Evolutionary conservation across 306 rosid species (phyloP).

Genomic region (Cicer cuneatum): DNA sequence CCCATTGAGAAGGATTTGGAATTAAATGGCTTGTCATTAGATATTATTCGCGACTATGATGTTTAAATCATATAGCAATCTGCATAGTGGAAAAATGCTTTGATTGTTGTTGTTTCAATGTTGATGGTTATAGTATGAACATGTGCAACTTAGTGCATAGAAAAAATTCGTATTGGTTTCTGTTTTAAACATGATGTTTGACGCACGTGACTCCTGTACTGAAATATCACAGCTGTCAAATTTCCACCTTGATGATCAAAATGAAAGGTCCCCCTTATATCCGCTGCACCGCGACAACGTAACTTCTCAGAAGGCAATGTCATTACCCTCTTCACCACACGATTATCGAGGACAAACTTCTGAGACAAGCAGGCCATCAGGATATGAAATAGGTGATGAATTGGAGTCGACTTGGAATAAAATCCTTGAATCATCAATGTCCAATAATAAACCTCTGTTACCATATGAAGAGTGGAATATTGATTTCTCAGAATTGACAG

Average conservation of each 20-base stretch:
- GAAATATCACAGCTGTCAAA: constrained; percentile 48
- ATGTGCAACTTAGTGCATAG: neutral
- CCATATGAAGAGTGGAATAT: constrained; percentile 92
- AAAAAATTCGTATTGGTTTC: constrained; percentile 30
- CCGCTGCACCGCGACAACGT: constrained; percentile 52
- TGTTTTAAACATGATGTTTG: constrained; percentile 4
- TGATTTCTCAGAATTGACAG: constrained; percentile 84
- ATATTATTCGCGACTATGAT: neutral
- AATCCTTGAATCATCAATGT: constrained; percentile 75
- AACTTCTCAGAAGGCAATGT: constrained; percentile 79
- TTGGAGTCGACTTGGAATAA: constrained; percentile 78
- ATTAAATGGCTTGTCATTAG: neutral
- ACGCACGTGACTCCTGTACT: constrained; percentile 31
- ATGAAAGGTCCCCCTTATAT: constrained; percentile 51
- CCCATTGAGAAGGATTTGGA: constrained; percentile 1
- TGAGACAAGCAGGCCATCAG: constrained; percentile 60
- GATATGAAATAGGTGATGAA: constrained; percentile 54
- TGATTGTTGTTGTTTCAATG: constrained; percentile 11
- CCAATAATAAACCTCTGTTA: constrained; percentile 67
- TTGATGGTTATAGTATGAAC: constrained; percentile 13
- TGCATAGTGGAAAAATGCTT: neutral
- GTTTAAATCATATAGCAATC: neutral
- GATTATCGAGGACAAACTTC: constrained; percentile 74
- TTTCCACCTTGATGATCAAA: constrained; percentile 48
- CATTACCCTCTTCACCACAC: constrained; percentile 93